phyloP scores from a whole-genome alignment of 495 filamentous ascomycete genomes.

The Niebla homalea region DNA sequence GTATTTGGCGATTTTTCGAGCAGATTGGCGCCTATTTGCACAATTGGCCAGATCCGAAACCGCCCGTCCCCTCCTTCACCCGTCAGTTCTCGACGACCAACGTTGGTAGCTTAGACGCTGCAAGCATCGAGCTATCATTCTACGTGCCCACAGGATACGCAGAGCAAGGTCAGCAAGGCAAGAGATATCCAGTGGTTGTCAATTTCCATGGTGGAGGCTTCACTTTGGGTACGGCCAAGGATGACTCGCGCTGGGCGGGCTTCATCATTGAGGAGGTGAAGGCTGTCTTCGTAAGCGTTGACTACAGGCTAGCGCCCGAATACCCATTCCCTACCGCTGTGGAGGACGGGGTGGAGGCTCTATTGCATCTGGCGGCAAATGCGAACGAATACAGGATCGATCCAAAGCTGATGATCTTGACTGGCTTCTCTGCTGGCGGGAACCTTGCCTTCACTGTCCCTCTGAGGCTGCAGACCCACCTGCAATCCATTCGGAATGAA shows the following conservation, averaged over 20 bases:
- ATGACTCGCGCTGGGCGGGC: conserved; percentile 58
- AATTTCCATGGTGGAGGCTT: conserved; percentile 75
- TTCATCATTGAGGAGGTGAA: conserved; percentile 39
- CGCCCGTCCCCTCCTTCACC: conserved; percentile 53
- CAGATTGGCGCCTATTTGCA: conserved; percentile 68
- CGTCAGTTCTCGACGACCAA: conserved; percentile 45
- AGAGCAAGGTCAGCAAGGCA: conserved; percentile 24
- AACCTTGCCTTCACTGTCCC: conserved; percentile 77
- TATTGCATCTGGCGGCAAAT: conserved; percentile 50
- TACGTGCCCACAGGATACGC: conserved; percentile 59
- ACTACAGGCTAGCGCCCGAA: conserved; percentile 68
- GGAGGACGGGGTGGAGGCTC: conserved; percentile 59
- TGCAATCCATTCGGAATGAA: conserved; percentile 7
- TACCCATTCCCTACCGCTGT: conserved; percentile 63
- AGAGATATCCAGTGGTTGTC: conserved; percentile 45
- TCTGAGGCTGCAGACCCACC: conserved; percentile 43
- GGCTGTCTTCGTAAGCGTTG: conserved; percentile 56
- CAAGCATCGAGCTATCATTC: conserved; percentile 55
- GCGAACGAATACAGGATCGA: conserved; percentile 45
- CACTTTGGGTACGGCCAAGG: conserved; percentile 54
- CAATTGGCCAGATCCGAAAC: conserved; percentile 49
- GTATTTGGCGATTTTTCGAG: conserved; percentile 68
- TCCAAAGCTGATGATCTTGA: conserved; percentile 51
- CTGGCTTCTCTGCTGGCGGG: conserved; percentile 78
- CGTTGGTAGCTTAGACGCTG: conserved; percentile 35